Evolutionary conservation across 1,284 basidiomycete species (phyloP), one percentile per base, ranked within the genome.

Genomic region (Xanthoconium separans): DNA sequence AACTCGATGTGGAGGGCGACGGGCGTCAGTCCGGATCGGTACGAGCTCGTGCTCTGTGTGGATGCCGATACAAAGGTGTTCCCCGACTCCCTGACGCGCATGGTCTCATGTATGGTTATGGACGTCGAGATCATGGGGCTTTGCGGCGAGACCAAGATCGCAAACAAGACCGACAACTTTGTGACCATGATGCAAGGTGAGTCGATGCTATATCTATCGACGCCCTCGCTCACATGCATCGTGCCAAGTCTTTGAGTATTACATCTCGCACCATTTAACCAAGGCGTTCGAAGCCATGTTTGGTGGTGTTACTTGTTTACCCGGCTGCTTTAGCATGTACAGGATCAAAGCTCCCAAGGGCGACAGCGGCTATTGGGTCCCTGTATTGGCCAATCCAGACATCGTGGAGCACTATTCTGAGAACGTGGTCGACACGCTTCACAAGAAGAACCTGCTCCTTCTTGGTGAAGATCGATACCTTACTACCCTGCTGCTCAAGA

Each of bases 221-320:
- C 11, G 22, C 33, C n/a, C 43, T 58, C 54, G 52, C 49, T 65
- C 53, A 50, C 57, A 11, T 16, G 1, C 3, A 10, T 6, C 12
- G 7, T 44, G 9, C 31, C 43, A 61, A 90, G 97, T 99, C 50
- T 98, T 98, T 72, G 96, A 98, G 74, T 99, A 99, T 75, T 98
- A 98, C 80, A 98, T 98, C 73, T 98, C 96, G 15, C 96, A 99
- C 70, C 97, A 99, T 73, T 83, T 95, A 80, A 97, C 93, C 52
- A 99, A 99, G 78, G 95, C 95, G 2, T 99, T 99, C 77, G 96
- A 99, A 74, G 95, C 95, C 9, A 95, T 98, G 82, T 99, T 99
- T 66, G 97, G 96, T 66, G 96, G 96, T 83, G 97, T 99, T 31
- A 98, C 97, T 57, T 99, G 97, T 86, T 79, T 98, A 62, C 96